Percentiles rank a stretch among this genome's conserved stretches.
Evolutionary conservation across 805 yeast species (phyloP).

Genomic region (Kodamaea neixiangensis): DNA sequence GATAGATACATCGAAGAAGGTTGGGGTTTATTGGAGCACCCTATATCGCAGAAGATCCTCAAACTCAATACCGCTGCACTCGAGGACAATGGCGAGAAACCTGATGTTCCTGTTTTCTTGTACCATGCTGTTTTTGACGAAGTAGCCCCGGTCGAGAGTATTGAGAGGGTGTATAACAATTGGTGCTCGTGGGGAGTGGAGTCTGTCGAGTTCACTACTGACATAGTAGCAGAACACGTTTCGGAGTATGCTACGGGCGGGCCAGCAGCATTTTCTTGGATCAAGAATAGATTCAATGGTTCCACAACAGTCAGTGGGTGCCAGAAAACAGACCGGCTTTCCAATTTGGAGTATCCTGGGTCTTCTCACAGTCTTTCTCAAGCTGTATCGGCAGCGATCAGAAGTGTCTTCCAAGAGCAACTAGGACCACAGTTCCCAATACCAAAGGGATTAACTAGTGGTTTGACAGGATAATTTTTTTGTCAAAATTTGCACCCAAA

Average conservation of each 20-base stretch:
- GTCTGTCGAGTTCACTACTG: slow-evolving; percentile 27
- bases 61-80: not conserved
- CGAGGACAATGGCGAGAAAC: not conserved
- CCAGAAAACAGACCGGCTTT: slow-evolving; percentile 40
- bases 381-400: not conserved
- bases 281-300: slow-evolving; percentile 19
- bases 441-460: not conserved
- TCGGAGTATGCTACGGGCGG: slow-evolving; percentile 13
- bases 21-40: not conserved
- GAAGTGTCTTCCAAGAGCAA: not conserved
- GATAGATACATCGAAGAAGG: slow-evolving; percentile 16
- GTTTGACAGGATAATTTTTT: too few relatives aligned
- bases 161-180: slow-evolving; percentile 20
- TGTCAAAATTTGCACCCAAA: too few relatives aligned
- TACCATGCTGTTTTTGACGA: slow-evolving; percentile 15
- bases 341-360: slow-evolving; percentile 47
- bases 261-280: slow-evolving; percentile 21
- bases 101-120: slow-evolving; percentile 13
- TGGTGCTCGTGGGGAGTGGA: slow-evolving; percentile 25
- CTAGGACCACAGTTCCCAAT: not conserved
- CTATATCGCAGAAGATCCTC: not conserved
- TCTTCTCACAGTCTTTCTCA: slow-evolving; percentile 14
- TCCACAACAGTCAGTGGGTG: slow-evolving; percentile 19
- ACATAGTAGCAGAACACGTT: slow-evolving; percentile 27
- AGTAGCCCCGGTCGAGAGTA: slow-evolving; percentile 12